Evolutionary conservation across 2,329 filamentous ascomycete genomes (phyloP), one percentile per base, ranked within the genome.

Genomic region (Alternaria novae-zelandiae): DNA sequence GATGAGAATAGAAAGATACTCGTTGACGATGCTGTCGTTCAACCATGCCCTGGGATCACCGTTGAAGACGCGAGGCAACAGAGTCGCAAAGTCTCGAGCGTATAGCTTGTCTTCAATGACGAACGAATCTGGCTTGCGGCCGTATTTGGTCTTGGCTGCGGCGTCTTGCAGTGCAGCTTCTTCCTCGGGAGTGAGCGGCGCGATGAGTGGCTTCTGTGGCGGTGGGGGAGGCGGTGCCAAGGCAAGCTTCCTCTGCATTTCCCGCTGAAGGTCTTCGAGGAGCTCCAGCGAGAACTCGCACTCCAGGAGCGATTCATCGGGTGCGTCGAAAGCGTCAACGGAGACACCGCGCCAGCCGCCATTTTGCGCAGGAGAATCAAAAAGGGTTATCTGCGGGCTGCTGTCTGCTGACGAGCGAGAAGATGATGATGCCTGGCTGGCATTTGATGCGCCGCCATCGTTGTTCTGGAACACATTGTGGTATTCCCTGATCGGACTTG

Each of bases 11-110:
- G 85, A 79, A 25, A 93, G 83, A 51, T 87, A 87, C 13, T 87
- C 87, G 70, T 93, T 92, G 70, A 95, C 87, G 54, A 91, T 87
- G 69, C 92, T 89, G 75, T 94, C 92, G 67, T 94, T 94, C 7
- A 95, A 84, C 91, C 91, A 95, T 9, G 81, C 77, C 17, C 82
- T 82, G 15, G 90, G 83, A 8, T 68, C 66, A 45, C 77, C 77
- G 30, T 73, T 75, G 68, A 78, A 77, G 15, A 67, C 61, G 4
- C 41, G 41, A 5, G 79, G 77, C 5, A 83, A 62, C 5, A 94
- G 79, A 50, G 85, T 90, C n/a, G 80, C 82, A 70, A 93, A 90
- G 73, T 92, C 90, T 56, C 87, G 86, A 2, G 81, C 75, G 1
- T 74, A 82, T 15, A 92, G 79, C 12, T 85, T 81, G 47, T 67